Evolutionary conservation across 495 filamentous ascomycete genomes (phyloP).

Genomic region (Hypoxylon subgilvum): DNA sequence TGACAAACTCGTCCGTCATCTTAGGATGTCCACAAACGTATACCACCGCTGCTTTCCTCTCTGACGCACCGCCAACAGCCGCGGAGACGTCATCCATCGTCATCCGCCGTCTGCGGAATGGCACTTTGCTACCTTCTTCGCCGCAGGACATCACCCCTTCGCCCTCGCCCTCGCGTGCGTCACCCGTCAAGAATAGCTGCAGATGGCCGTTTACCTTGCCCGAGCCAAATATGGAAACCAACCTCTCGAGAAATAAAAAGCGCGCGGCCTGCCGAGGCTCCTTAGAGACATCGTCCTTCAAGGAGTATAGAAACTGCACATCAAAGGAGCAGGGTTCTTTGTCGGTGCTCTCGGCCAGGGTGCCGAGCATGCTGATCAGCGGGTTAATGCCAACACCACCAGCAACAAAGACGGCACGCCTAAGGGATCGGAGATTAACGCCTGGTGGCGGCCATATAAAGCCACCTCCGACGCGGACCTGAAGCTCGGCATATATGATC

Average conservation of each 20-base stretch:
- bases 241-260: constrained; percentile 55
- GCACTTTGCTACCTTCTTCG: constrained; percentile 37
- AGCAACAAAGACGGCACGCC: constrained; percentile 73
- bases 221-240: constrained; percentile 43
- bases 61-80: constrained; percentile 52
- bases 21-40: constrained; percentile 80
- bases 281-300: constrained; percentile 40
- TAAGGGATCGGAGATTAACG: constrained; percentile 48
- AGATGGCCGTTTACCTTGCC: constrained; percentile 39
- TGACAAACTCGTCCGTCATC: constrained; percentile 82
- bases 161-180: neutral
- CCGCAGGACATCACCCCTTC: constrained; percentile 30
- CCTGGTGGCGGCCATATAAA: constrained; percentile 75
- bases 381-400: constrained; percentile 87
- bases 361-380: constrained; percentile 55
- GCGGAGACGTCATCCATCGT: constrained; percentile 55
- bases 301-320: constrained; percentile 48
- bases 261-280: constrained; percentile 9
- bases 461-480: constrained; percentile 76
- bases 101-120: constrained; percentile 57
- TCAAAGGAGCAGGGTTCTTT: constrained; percentile 13
- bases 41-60: constrained; percentile 60
- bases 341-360: constrained; percentile 37
- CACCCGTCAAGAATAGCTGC: constrained; percentile 45
- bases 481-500: constrained; percentile 64